Percentiles rank a stretch among this genome's conserved stretches.
phyloP scores from a whole-genome alignment of 164 flowering plant genomes.

The Annona squamosa region DNA sequence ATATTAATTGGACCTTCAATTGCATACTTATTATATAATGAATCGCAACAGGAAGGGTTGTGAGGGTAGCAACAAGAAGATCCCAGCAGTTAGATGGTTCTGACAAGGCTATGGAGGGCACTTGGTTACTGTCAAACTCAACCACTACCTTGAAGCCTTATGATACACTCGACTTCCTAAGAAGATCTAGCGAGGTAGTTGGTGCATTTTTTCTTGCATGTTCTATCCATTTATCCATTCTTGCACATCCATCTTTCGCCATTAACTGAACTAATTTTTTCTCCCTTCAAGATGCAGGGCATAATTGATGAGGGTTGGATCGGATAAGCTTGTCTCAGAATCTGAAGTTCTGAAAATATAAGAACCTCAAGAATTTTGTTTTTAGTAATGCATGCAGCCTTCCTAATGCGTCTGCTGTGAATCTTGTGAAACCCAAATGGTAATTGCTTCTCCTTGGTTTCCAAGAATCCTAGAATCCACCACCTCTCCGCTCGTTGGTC shows the following conservation, averaged over 20 bases:
- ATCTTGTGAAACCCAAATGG: not conserved
- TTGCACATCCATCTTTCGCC: conserved; percentile 26
- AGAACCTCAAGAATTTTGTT: conserved; percentile 12
- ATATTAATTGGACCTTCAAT: conserved; percentile 21
- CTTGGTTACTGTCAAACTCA: conserved; percentile 39
- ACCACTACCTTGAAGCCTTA: conserved; percentile 35
- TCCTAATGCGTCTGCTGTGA: not conserved
- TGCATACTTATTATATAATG: conserved; percentile 42
- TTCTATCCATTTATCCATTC: conserved; percentile 30
- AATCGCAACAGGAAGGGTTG: conserved; percentile 49
- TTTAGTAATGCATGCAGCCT: not conserved
- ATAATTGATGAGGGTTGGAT: not conserved
- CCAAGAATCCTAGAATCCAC: conserved; percentile 26
- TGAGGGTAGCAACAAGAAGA: conserved; percentile 57
- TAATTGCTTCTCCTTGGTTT: conserved; percentile 8
- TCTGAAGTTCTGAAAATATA: conserved; percentile 9
- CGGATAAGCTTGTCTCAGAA: not conserved
- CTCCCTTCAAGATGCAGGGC: conserved; percentile 61
- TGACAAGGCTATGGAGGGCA: conserved; percentile 27
- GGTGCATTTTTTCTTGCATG: conserved; percentile 37
- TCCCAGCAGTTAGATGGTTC: conserved; percentile 64
- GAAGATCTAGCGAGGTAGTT: conserved; percentile 31
- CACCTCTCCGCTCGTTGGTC: conserved; percentile 27
- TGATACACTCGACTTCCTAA: conserved; percentile 16
- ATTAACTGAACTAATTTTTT: conserved; percentile 38